Evolutionary conservation across 768 basidiomycete genomes (phyloP), one percentile per base, ranked within the genome.

Genomic region (Pilatotrama ljubarskyi): DNA sequence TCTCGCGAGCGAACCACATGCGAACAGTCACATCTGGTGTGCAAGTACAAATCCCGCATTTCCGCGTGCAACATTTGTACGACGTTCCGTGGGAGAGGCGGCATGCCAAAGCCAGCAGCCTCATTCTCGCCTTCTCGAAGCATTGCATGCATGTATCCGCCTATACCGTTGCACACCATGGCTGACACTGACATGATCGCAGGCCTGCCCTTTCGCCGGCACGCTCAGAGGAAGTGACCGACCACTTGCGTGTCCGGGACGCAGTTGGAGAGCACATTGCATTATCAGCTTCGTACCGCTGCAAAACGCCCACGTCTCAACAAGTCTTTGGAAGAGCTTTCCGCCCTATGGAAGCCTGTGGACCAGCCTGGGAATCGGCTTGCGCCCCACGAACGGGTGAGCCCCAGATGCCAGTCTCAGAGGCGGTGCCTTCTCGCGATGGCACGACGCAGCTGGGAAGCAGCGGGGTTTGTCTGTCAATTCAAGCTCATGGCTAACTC

Each of bases 101-200:
- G n/a, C 3, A 18, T 17, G 29, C 29, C 13, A 8, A 18, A 18
- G 5, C 17, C 18, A 5, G 32, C 20, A 35, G 5, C 37, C 36
- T 22, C 35, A 22, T 20, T 18, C 18, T 10, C n/a, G 2, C 7
- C 46, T 48, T 48, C 46, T 5, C 15, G 35, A 51, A 29, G 18
- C 32, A 35, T 35, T 15, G 26, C 41, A 26, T 54, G 41, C 52
- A 54, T 29, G 41, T 15, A 26, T 32, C 9, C 25, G 1, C 41
- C 26, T 32, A 20, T 20, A n/a, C n/a, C 14, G n/a, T 1, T 14
- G 41, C n/a, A 18, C 29, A 5, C 11, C 4, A 17, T 10, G 18
- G 8, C 32, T 41, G 38, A 42, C 47, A 47, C 14, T 8, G 22
- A 37, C 17, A 24, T 57, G 55, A 57, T 57, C 55, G 47, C 47